Evolutionary conservation across 208 protist species (phyloP).

Genomic region (Strigomonas galati): DNA sequence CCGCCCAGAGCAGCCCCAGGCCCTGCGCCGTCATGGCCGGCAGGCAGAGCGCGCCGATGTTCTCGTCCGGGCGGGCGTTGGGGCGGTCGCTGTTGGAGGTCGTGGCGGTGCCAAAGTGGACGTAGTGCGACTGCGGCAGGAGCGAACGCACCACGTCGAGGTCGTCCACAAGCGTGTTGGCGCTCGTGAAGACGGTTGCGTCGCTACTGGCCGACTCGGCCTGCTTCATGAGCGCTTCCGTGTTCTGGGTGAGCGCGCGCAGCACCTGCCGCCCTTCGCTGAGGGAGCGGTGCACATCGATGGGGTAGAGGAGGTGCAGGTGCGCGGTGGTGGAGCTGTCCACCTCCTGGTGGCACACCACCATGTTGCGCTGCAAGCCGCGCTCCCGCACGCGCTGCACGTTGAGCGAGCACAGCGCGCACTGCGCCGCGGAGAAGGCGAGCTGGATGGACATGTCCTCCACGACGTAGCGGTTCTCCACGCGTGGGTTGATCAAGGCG

Average conservation of each 20-base stretch:
- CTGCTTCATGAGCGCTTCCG: conserved; percentile 17
- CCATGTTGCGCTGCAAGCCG: conserved; percentile 56
- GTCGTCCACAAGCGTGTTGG: conserved; percentile 48
- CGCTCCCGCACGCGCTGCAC: conserved; percentile 55
- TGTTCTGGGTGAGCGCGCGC: conserved; percentile 24
- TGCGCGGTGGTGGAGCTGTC: conserved; percentile 16
- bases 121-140: conserved; percentile 37
- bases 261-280: conserved; percentile 55
- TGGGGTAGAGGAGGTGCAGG: conserved; percentile 43
- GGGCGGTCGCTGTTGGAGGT: conserved; percentile 13
- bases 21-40: conserved; percentile 25
- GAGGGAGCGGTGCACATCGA: conserved; percentile 58
- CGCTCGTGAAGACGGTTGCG: conserved; percentile 25
- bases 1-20: conserved; percentile 49
- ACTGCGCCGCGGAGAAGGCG: conserved; percentile 80
- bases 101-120: conserved; percentile 33
- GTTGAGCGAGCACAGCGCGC: conserved; percentile 55
- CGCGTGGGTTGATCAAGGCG: conserved; percentile 68
- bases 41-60: conserved; percentile 23
- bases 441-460: conserved; percentile 83
- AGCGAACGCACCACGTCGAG: conserved; percentile 39
- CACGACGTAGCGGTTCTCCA: conserved; percentile 64
- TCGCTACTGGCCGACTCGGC: not conserved
- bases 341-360: conserved; percentile 56
- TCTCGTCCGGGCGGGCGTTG: conserved; percentile 15